Conservation (phyloP, 305 asterid species). For the Fraxinus albicans region DNA sequence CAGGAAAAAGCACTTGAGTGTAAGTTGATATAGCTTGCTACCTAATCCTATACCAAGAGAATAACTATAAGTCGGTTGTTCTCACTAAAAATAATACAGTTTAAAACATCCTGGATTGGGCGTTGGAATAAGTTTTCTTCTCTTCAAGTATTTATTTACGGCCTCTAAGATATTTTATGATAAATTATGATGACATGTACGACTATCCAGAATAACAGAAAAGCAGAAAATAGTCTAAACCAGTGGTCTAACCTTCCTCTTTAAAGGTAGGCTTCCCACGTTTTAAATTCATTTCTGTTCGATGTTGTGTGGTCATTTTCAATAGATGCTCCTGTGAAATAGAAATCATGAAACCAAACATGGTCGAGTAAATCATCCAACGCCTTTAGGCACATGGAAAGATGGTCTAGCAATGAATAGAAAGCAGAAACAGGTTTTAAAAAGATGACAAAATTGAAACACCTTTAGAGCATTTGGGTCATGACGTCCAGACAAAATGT, state of each 20-base stretch:
- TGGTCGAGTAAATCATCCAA: neutral
- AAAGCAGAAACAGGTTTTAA: neutral
- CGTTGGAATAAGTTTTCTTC: neutral
- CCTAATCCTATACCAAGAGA: neutral
- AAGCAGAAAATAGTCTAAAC: slow-evolving; percentile 13
- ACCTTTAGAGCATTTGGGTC: slow-evolving; percentile 90
- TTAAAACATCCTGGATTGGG: neutral
- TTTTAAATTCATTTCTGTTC: slow-evolving; percentile 67
- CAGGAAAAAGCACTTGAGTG: neutral
- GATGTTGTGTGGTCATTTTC: slow-evolving; percentile 77
- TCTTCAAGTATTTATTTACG: neutral
- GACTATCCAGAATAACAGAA: neutral
- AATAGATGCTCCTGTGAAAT: slow-evolving; percentile 77
- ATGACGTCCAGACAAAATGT: slow-evolving; percentile 75
- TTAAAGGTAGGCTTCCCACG: slow-evolving; percentile 59
- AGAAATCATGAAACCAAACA: neutral
- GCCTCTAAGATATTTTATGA: neutral
- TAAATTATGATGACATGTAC: neutral
- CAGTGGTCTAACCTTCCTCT: slow-evolving; percentile 64
- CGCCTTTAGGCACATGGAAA: neutral
- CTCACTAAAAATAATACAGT: neutral
- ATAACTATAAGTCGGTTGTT: neutral
- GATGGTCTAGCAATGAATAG: neutral
- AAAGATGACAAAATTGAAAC: slow-evolving; percentile 16
- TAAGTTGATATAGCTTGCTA: neutral